Base-by-base conservation (phyloP, 768 basidiomycete species). In the Mycena rebaudengoi region DNA sequence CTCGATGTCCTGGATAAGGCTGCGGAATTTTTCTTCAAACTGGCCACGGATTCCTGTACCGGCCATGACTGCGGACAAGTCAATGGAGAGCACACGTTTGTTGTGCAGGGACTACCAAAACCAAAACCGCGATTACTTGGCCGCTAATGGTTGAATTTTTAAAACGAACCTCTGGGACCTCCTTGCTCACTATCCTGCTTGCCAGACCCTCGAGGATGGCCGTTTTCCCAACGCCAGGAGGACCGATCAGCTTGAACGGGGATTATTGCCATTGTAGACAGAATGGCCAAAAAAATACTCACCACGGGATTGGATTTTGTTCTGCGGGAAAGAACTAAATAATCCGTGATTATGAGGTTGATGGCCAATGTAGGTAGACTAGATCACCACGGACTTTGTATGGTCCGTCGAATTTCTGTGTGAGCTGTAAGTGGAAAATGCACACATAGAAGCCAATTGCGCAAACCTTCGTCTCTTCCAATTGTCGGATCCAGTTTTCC, bases 261-360 rank as follows among this genome's bases (percentile, higher is more conserved):
- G 44, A 8, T 20, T 41, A 26, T 13, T 20, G 14, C 7, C 53
- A n/a, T 45, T 41, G 46, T 30, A 30, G 46, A 20, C 57, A 3
- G n/a, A 45, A 39, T 4, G n/a, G 39, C n/a, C n/a, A 18, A 39
- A 20, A 8, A 20, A n/a, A 1, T 16, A 78, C 88, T 51, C 75
- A 89, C 92, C 67, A 96, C 94, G 5, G 95, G 95, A 70, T 97
- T 96, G 8, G 92, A 94, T 75, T 98, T 98, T 2, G 95, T 97
- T 70, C 96, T 77, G 41, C 95, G 83, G 25, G 93, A 95, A 10
- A 96, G 80, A 70, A 96, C 92, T 94, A 60, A 3, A 26, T 28
- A 39, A 8, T n/a, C n/a, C 3, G 21, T 30, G 44, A 13, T 62
- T 61, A 26, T n/a, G 21, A 4, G 6, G 13, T 51, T 53, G 18